These are phyloP conservation scores for Coprinopsis sp. DNA, from an alignment of 768 basidiomycete genomes.

Conservation along the genomic window DNA sequence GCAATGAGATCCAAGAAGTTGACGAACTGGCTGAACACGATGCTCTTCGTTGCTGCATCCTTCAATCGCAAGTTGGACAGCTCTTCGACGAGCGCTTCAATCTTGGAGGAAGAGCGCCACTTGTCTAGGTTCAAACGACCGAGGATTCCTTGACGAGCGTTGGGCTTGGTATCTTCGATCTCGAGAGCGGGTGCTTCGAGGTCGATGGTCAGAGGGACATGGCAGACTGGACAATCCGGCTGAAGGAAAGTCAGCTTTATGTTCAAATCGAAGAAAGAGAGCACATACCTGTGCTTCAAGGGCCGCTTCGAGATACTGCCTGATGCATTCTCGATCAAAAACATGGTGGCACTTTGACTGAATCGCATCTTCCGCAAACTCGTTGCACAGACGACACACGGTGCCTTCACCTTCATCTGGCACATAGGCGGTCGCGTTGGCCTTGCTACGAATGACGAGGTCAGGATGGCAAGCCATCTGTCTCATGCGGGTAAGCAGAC, in stretches of 20 bases:
- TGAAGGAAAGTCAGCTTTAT: conserved; percentile 39
- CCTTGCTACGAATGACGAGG: conserved; percentile 85
- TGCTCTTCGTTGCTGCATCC: conserved; percentile 90
- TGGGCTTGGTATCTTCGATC: conserved; percentile 52
- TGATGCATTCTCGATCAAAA: conserved; percentile 95
- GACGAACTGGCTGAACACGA: conserved; percentile 96
- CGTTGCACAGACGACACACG: conserved; percentile 93
- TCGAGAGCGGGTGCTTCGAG: conserved; percentile 93
- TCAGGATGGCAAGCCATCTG: conserved; percentile 97
- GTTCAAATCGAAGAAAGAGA: neutral
- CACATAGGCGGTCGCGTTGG: conserved; percentile 59
- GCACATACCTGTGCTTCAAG: conserved; percentile 56
- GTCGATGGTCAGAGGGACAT: conserved; percentile 88
- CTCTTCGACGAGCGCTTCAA: conserved; percentile 95
- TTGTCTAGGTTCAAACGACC: conserved; percentile 83
- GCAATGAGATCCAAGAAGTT: conserved; percentile 92
- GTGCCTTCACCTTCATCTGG: conserved; percentile 69
- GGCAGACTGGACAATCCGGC: conserved; percentile 95
- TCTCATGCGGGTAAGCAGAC: conserved; percentile 90
- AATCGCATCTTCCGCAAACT: conserved; percentile 96
- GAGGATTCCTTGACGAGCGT: conserved; percentile 83
- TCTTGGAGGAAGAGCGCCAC: conserved; percentile 96
- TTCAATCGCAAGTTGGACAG: conserved; percentile 76
- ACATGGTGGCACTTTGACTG: conserved; percentile 90
- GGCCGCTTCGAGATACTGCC: conserved; percentile 79